These are phyloP conservation scores for Paraconiothyrium sp. DNA, from an alignment of 2,329 filamentous ascomycete species.

Conservation along the genomic window DNA sequence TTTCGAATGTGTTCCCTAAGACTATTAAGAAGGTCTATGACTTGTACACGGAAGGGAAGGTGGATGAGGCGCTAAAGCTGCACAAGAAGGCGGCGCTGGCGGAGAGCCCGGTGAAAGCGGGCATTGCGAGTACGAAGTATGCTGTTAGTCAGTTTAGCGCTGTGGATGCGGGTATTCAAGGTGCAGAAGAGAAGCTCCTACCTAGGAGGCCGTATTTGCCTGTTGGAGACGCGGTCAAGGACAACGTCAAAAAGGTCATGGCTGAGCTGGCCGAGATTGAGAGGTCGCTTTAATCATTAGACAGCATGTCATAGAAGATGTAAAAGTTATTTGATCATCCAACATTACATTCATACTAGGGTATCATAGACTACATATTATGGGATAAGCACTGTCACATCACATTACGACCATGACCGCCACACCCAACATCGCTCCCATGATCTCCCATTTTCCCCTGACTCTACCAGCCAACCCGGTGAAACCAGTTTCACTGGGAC, in stretches of 20 bases:
- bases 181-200: conserved; percentile 38
- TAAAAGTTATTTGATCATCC: neutral
- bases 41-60: conserved; percentile 67
- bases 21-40: conserved; percentile 67
- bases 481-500: neutral
- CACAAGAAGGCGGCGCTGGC: conserved; percentile 71
- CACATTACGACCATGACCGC: neutral
- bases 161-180: conserved; percentile 62
- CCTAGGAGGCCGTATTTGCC: conserved; percentile 42
- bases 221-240: conserved; percentile 36
- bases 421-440: neutral
- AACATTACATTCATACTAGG: conserved; percentile 1
- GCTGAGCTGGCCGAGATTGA: conserved; percentile 39
- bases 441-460: neutral
- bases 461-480: neutral
- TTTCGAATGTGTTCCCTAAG: conserved; percentile 67
- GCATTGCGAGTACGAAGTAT: conserved; percentile 75
- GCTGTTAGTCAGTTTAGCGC: conserved; percentile 70
- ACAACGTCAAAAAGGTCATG: conserved; percentile 35
- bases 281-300: conserved; percentile 17
- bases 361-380: conserved; percentile 12
- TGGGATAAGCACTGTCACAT: neutral
- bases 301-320: neutral
- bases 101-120: conserved; percentile 71
- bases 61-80: conserved; percentile 66